Conservation (phyloP, 2,329 filamentous ascomycete genomes). For the Pseudogymnoascus sp. region DNA sequence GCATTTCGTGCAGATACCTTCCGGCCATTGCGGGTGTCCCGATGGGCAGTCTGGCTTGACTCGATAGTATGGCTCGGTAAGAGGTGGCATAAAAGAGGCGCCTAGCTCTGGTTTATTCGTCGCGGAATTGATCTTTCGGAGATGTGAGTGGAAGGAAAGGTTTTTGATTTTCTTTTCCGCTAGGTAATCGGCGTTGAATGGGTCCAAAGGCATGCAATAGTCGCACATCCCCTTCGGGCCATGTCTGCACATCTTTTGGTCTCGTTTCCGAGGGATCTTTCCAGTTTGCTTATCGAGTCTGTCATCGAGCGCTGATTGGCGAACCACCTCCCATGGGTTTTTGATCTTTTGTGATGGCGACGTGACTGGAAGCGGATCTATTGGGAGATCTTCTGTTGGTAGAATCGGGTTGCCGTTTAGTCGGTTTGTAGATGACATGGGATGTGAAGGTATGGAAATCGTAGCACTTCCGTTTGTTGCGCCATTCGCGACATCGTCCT, state of each 20-base stretch:
- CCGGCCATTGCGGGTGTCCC: constrained; percentile 87
- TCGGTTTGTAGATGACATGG: constrained; percentile 48
- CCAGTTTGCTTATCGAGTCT: constrained; percentile 79
- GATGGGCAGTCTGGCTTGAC: constrained; percentile 85
- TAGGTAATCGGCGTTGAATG: constrained; percentile 82
- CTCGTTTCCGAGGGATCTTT: constrained; percentile 71
- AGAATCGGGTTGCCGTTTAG: constrained; percentile 73
- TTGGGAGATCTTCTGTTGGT: constrained; percentile 58
- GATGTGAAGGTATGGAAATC: constrained; percentile 18
- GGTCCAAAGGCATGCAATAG: constrained; percentile 95
- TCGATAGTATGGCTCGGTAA: constrained; percentile 87
- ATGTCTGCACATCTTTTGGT: constrained; percentile 86
- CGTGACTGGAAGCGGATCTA: constrained; percentile 50
- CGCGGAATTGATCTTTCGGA: constrained; percentile 89
- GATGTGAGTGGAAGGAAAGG: constrained; percentile 87
- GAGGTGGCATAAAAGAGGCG: constrained; percentile 90
- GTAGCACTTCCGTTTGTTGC: constrained; percentile 32
- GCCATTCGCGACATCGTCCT: constrained; percentile 39
- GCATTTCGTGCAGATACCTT: constrained; percentile 96
- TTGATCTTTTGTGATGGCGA: constrained; percentile 58
- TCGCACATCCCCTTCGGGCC: constrained; percentile 98
- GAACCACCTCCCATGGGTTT: constrained; percentile 89
- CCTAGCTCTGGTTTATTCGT: constrained; percentile 95
- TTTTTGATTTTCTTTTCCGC: constrained; percentile 98
- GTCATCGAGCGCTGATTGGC: constrained; percentile 83